Percentiles rank a stretch among this genome's conserved stretches.
Evolutionary conservation across 371 early-diverging fungal genomes (phyloP).

Genomic region (Mortierella sp.): DNA sequence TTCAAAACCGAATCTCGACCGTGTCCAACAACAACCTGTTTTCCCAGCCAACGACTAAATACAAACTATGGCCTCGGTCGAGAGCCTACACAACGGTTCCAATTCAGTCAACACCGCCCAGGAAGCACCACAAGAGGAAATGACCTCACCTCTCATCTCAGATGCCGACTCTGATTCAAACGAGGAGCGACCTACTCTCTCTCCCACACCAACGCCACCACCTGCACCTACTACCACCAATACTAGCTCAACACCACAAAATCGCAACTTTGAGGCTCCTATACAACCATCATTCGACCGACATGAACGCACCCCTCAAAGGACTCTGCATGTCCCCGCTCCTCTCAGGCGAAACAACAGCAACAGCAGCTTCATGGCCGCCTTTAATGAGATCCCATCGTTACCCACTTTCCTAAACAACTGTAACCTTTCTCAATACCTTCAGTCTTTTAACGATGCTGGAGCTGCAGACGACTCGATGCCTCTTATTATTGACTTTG

Average conservation of each 20-base stretch:
- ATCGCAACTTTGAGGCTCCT: not conserved
- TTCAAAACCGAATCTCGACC: conserved; percentile 4
- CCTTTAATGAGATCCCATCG: conserved; percentile 44
- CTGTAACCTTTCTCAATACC: conserved; percentile 61
- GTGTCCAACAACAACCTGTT: not conserved
- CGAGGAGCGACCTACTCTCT: conserved; percentile 36
- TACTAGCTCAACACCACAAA: not conserved
- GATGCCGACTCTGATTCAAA: conserved; percentile 42
- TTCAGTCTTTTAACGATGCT: conserved; percentile 60
- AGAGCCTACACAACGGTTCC: conserved; percentile 17
- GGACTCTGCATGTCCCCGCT: conserved; percentile 41
- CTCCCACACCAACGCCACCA: conserved; percentile 28
- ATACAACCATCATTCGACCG: conserved; percentile 4
- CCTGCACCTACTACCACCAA: not conserved
- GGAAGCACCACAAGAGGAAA: conserved; percentile 21
- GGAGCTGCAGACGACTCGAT: conserved; percentile 67
- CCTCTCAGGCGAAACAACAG: conserved; percentile 43
- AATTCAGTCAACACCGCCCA: conserved; percentile 1
- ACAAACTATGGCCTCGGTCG: conserved; percentile 26
- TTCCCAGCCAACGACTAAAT: not conserved
- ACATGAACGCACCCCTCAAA: conserved; percentile 7
- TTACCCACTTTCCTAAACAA: conserved; percentile 59
- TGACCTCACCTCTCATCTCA: conserved; percentile 43
- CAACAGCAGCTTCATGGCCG: conserved; percentile 42
- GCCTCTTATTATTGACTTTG: conserved; percentile 61